Conservation (phyloP, 306 rosid species). For the Citrullus mucosospermus region DNA sequence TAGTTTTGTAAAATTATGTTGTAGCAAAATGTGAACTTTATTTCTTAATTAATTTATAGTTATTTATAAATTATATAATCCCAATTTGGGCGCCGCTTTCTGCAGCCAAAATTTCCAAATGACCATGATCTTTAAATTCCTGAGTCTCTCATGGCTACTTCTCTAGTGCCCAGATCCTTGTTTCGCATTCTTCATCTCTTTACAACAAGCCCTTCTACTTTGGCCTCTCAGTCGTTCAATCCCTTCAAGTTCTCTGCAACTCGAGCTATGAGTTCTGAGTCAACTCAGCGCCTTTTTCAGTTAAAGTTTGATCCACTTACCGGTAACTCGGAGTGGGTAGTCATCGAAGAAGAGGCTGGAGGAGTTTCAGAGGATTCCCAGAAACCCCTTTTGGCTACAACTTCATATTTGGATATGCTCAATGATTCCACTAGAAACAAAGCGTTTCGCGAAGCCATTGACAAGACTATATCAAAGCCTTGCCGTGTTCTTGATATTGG, state of each 20-base stretch:
- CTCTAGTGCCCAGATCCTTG: constrained; percentile 26
- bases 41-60: background rate
- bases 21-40: background rate
- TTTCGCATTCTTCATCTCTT: constrained; percentile 5
- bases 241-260: constrained; percentile 4
- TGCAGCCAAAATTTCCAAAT: background rate
- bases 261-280: constrained; percentile 46
- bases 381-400: constrained; percentile 47
- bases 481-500: constrained; percentile 85
- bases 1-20: no score
- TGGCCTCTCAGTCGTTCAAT: background rate
- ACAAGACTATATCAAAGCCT: constrained; percentile 49
- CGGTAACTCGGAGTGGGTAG: constrained; percentile 88
- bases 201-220: constrained; percentile 3
- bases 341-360: constrained; percentile 49
- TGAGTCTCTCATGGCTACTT: background rate
- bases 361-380: constrained; percentile 14
- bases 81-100: background rate
- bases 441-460: constrained; percentile 65
- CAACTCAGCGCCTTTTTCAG: constrained; percentile 56
- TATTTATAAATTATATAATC: background rate
- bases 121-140: background rate
- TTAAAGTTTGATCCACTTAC: constrained; percentile 65
- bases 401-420: constrained; percentile 92
- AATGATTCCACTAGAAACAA: constrained; percentile 62